A percentile compares a stretch with the other conserved stretches of the same genome.
Evolutionary conservation across 805 yeast genomes (phyloP).

Genomic region (Candida nanaspora): DNA sequence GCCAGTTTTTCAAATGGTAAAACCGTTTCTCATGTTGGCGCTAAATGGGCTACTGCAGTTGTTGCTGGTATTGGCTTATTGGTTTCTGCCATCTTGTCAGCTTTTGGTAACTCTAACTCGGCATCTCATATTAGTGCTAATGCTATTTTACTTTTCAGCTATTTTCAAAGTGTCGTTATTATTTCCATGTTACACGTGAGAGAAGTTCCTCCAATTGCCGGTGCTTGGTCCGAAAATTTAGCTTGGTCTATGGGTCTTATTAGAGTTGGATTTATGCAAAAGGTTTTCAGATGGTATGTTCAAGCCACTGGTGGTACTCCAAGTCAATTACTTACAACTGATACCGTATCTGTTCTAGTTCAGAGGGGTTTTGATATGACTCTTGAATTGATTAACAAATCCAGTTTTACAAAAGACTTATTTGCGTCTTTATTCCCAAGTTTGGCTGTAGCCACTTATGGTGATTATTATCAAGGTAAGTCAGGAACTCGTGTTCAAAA

Average conservation of each 20-base stretch:
- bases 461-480: not conserved
- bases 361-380: conserved; percentile 48
- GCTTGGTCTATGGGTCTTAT: conserved; percentile 96
- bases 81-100: conserved; percentile 72
- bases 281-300: conserved; percentile 76
- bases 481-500: not conserved
- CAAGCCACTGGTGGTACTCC: conserved; percentile 90
- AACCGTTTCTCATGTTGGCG: conserved; percentile 72
- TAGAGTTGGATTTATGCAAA: conserved; percentile 73
- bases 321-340: conserved; percentile 52
- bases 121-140: conserved; percentile 87
- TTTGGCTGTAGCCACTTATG: not conserved
- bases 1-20: conserved; percentile 70
- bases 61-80: conserved; percentile 84
- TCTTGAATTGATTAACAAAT: conserved; percentile 2
- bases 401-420: conserved; percentile 8
- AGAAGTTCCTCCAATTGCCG: conserved; percentile 85
- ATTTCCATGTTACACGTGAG: conserved; percentile 81
- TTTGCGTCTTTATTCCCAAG: conserved; percentile 13
- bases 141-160: conserved; percentile 73
- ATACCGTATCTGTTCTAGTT: conserved; percentile 61
- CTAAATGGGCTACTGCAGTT: conserved; percentile 91
- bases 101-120: conserved; percentile 82
- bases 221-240: conserved; percentile 86
- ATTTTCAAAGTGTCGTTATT: conserved; percentile 84